Evolutionary conservation across 2,329 filamentous ascomycete genomes (phyloP).

Genomic region (Nemania serpens): DNA sequence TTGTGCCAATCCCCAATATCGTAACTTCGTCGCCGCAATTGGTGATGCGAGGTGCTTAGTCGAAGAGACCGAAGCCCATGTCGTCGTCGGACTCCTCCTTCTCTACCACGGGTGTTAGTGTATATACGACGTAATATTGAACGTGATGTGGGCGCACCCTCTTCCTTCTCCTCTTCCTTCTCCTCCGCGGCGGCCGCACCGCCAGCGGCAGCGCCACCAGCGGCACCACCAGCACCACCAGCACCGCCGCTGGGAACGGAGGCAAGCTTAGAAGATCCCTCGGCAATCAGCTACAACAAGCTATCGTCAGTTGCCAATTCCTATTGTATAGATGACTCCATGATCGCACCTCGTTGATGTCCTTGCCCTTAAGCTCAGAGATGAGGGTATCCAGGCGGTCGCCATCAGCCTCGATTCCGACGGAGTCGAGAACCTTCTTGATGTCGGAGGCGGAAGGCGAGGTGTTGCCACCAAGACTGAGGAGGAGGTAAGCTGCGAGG

Average conservation of each 20-base stretch:
- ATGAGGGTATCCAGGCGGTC: slow-evolving; percentile 87
- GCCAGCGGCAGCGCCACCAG: slow-evolving; percentile 66
- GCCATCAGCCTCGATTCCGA: slow-evolving; percentile 90
- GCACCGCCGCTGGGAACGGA: slow-evolving; percentile 93
- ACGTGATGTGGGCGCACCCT: slow-evolving; percentile 66
- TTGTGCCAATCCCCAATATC: slow-evolving; percentile 35
- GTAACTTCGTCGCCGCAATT: slow-evolving; percentile 34
- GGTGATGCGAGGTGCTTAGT: slow-evolving; percentile 56
- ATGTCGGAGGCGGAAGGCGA: slow-evolving; percentile 84
- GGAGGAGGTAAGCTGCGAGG: slow-evolving; percentile 98
- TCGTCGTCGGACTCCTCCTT: slow-evolving; percentile 76
- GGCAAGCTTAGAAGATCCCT: slow-evolving; percentile 91
- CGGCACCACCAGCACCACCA: slow-evolving; percentile 72
- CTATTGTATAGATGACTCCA: background rate
- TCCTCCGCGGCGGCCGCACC: slow-evolving; percentile 69
- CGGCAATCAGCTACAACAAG: slow-evolving; percentile 76
- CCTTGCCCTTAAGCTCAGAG: slow-evolving; percentile 88
- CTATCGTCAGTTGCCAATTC: slow-evolving; percentile 28
- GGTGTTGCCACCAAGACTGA: slow-evolving; percentile 90
- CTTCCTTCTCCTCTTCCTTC: slow-evolving; percentile 65
- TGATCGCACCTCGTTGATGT: slow-evolving; percentile 82
- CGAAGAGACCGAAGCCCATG: slow-evolving; percentile 78
- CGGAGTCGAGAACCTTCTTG: slow-evolving; percentile 86
- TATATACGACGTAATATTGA: background rate
- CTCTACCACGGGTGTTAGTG: slow-evolving; percentile 45